These are phyloP conservation scores for Aspergillus sp. DNA, from an alignment of 2,329 filamentous ascomycete species.

Conservation along the genomic window DNA sequence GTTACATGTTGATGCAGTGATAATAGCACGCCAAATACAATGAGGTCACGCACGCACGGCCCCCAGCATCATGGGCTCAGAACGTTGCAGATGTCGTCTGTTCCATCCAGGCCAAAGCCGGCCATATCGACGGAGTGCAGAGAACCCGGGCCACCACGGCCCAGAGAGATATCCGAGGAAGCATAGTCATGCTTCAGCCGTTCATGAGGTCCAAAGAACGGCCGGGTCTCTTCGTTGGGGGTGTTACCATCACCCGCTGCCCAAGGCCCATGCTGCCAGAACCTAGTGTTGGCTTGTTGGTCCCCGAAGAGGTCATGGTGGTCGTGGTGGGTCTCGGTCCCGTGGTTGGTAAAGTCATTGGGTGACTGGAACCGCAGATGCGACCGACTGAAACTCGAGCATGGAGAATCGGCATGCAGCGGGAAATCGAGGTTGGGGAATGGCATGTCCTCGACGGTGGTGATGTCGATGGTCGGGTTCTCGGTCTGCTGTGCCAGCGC, in stretches of 20 bases:
- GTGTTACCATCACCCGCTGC: slow-evolving; percentile 45
- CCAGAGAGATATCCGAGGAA: slow-evolving; percentile 46
- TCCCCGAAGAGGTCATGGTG: slow-evolving; percentile 48
- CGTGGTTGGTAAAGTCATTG: slow-evolving; percentile 42
- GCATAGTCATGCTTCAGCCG: slow-evolving; percentile 48
- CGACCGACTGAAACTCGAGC: slow-evolving; percentile 46
- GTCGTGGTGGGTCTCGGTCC: slow-evolving; percentile 39
- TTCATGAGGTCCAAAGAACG: slow-evolving; percentile 47
- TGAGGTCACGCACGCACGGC: slow-evolving; percentile 6
- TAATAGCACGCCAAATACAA: slow-evolving; percentile 28
- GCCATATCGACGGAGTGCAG: slow-evolving; percentile 50
- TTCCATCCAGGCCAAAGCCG: slow-evolving; percentile 44
- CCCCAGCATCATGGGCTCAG: slow-evolving; percentile 39
- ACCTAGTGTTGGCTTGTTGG: slow-evolving; percentile 47
- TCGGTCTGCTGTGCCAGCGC: slow-evolving; percentile 43
- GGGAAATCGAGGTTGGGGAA: slow-evolving; percentile 41
- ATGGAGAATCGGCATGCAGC: slow-evolving; percentile 45
- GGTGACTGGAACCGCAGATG: slow-evolving; percentile 46
- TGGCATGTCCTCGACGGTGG: slow-evolving; percentile 41
- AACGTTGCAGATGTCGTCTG: slow-evolving; percentile 38
- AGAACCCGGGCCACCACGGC: slow-evolving; percentile 45
- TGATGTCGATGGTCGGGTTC: slow-evolving; percentile 46
- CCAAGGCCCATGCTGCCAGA: slow-evolving; percentile 49
- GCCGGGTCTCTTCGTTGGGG: slow-evolving; percentile 44
- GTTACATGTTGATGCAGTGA: slow-evolving; percentile 40